A percentile compares a stretch with the other conserved stretches of the same genome.
phyloP scores from a whole-genome alignment of 2,329 filamentous ascomycete genomes.

The Colletotrichum euphorbiae region DNA sequence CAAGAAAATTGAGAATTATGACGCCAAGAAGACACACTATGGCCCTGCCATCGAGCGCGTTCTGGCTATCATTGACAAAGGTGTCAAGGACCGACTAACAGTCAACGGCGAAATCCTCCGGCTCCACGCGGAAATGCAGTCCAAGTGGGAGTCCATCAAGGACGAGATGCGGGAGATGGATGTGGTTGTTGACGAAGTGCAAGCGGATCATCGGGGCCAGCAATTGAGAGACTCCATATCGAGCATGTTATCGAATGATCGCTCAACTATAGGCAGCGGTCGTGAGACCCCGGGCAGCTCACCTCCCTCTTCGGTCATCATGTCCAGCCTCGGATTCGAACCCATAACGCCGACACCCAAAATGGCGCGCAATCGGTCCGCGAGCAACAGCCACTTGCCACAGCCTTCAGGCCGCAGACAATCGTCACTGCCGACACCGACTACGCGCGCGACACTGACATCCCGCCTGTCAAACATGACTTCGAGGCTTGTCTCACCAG shows the following conservation, averaged over 20 bases:
- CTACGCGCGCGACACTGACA: slow-evolving; percentile 55
- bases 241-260: slow-evolving; percentile 87
- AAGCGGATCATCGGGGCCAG: slow-evolving; percentile 71
- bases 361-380: slow-evolving; percentile 55
- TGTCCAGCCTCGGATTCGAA: slow-evolving; percentile 66
- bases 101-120: slow-evolving; percentile 96
- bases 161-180: slow-evolving; percentile 84
- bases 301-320: slow-evolving; percentile 71
- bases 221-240: slow-evolving; percentile 93
- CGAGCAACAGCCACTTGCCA: slow-evolving; percentile 59
- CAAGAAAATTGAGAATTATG: slow-evolving; percentile 92
- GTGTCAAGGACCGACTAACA: slow-evolving; percentile 93
- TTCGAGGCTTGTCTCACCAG: slow-evolving; percentile 61
- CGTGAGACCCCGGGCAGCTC: slow-evolving; percentile 78
- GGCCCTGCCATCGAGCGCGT: slow-evolving; percentile 93
- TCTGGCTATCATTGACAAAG: slow-evolving; percentile 91
- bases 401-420: slow-evolving; percentile 59
- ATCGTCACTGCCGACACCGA: slow-evolving; percentile 60
- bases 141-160: slow-evolving; percentile 83
- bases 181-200: slow-evolving; percentile 77
- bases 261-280: slow-evolving; percentile 76
- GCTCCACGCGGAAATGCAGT: slow-evolving; percentile 85
- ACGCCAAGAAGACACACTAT: slow-evolving; percentile 95
- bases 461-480: slow-evolving; percentile 61
- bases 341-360: slow-evolving; percentile 58